Evolutionary conservation across 2,329 filamentous ascomycete genomes (phyloP).

Genomic region (Nothophoma quercina): DNA sequence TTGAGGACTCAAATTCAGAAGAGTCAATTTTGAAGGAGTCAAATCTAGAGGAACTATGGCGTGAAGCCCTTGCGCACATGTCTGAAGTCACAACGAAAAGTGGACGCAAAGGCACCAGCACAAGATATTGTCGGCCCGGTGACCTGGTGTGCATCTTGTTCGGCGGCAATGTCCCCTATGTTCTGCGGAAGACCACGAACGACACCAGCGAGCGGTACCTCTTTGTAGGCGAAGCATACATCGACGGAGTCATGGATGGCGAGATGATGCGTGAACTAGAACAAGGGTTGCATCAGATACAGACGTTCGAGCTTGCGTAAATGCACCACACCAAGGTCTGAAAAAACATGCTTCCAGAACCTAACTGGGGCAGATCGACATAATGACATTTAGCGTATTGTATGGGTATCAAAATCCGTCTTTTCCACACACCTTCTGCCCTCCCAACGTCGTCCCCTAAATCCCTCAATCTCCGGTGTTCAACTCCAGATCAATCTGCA

Average conservation of each 20-base stretch:
- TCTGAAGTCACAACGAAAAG: neutral
- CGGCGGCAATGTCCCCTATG: neutral
- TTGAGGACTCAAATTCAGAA: too few relatives aligned
- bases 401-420: too few relatives aligned
- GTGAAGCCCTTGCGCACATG: too few relatives aligned
- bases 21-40: too few relatives aligned
- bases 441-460: too few relatives aligned
- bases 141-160: neutral
- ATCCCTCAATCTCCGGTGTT: conserved; percentile 50
- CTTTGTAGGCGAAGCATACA: neutral
- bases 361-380: too few relatives aligned
- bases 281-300: neutral
- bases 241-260: neutral
- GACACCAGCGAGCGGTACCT: neutral
- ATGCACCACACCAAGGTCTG: neutral
- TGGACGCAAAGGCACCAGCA: neutral
- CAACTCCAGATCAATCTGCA: conserved; percentile 62
- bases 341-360: too few relatives aligned
- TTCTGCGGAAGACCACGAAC: neutral
- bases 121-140: neutral
- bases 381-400: too few relatives aligned
- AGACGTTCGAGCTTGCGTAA: neutral
- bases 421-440: too few relatives aligned
- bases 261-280: neutral
- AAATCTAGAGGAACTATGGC: too few relatives aligned